A percentile compares a stretch with the other conserved stretches of the same genome.
phyloP scores from a whole-genome alignment of 1,284 basidiomycete genomes.

The Ganoderma lingzhi region DNA sequence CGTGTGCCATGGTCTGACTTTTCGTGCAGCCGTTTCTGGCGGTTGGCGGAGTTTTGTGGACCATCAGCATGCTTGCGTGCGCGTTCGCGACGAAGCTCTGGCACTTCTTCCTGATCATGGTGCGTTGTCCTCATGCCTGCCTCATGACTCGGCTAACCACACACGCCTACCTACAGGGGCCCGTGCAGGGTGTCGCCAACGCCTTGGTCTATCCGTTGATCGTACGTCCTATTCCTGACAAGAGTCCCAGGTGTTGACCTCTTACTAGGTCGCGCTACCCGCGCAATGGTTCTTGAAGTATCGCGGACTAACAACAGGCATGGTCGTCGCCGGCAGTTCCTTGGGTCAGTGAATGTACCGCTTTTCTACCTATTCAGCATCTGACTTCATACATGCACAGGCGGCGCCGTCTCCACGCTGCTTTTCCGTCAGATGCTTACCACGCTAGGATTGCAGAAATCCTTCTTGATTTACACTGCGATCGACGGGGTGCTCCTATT shows the following conservation, averaged over 20 bases:
- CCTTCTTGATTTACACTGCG: constrained; percentile 35
- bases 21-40: constrained; percentile 31
- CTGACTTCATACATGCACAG: constrained; percentile 15
- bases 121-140: constrained; percentile 8
- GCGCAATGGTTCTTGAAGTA: constrained; percentile 35
- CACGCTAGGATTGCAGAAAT: constrained; percentile 31
- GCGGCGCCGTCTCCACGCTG: constrained; percentile 34
- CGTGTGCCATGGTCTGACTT: constrained; percentile 8
- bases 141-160: background rate
- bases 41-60: constrained; percentile 29
- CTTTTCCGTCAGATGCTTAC: constrained; percentile 34
- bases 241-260: no score
- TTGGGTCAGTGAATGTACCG: constrained; percentile 17
- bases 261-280: constrained; percentile 29
- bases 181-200: constrained; percentile 30
- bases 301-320: constrained; percentile 32
- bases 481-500: constrained; percentile 35
- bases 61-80: constrained; percentile 29
- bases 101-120: constrained; percentile 35
- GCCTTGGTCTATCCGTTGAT: constrained; percentile 31
- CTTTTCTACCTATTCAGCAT: background rate
- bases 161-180: constrained; percentile 18
- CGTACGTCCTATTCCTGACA: constrained; percentile 11
- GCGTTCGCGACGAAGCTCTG: constrained; percentile 33
- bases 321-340: constrained; percentile 33